Base-by-base conservation (phyloP, 108 stramenopile species). In the Skeletonema marinoi region DNA sequence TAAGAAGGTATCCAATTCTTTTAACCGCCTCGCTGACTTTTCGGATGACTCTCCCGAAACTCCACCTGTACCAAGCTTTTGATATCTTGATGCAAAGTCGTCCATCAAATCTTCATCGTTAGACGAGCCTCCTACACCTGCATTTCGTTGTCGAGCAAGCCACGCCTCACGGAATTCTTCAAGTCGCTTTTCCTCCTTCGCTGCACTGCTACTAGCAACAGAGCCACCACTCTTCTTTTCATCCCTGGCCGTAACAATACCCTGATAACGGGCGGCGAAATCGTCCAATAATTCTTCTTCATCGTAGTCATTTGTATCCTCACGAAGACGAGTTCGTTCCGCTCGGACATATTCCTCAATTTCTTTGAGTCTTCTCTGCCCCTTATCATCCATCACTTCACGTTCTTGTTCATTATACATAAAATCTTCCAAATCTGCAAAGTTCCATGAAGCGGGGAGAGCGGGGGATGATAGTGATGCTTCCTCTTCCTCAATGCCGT, bases 251-350 rank as follows among this genome's bases (percentile, higher is more conserved):
- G 63, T 64, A 7, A 29, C 1, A 8, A 64, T 35, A 19, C 36
- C 38, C 7, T 64, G 31, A 19, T 64, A 64, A 35, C 63, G 63
- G 17, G 63, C 30, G 16, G 33, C 38, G 17, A 64, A 39, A 36
- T 64, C 63, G 63, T 64, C 63, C 32, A 64, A 19, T 39, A 64
- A 64, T 19, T 64, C 63, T 39, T 64, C 63, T 38, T 64, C 63
- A 64, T 35, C 7, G 25, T 56, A 25, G 9, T 6, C 21, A 25
- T 11, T 56, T 6, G 9, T 25, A 10, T 9, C 21, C 2, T 56
- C 50, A 19, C 50, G 50, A 19, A 51, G 50, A 3, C 50, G 50
- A n/a, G n/a, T 2, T 29, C n/a, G 54, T 25, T 25, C 54, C 54
- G 54, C 16, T 56, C 25, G 54, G 54, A 56, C 54, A 29, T 56